A percentile compares a stretch with the other conserved stretches of the same genome.
Evolutionary conservation across 2,329 filamentous ascomycete genomes (phyloP).

Genomic region (Dryadomyces quercus-mongolicae): DNA sequence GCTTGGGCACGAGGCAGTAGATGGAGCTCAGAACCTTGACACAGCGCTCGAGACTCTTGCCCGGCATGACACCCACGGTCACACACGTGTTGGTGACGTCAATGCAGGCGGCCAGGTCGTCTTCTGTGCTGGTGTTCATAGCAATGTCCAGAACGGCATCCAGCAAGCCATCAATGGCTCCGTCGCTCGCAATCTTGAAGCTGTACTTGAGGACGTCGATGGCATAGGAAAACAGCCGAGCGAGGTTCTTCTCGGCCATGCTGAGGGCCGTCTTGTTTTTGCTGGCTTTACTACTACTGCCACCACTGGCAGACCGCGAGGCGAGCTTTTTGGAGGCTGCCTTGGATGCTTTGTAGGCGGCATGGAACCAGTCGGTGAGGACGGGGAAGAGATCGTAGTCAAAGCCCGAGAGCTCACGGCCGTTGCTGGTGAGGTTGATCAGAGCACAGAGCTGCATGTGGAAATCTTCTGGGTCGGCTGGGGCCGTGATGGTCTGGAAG

Average conservation of each 20-base stretch:
- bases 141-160: slow-evolving; percentile 54
- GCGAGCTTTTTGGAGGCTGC: slow-evolving; percentile 26
- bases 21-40: slow-evolving; percentile 62
- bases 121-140: slow-evolving; percentile 49
- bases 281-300: slow-evolving; percentile 17
- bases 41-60: slow-evolving; percentile 48
- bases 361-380: slow-evolving; percentile 47
- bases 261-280: slow-evolving; percentile 22
- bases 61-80: slow-evolving; percentile 59
- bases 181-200: slow-evolving; percentile 53
- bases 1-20: slow-evolving; percentile 48
- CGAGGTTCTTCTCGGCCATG: slow-evolving; percentile 49
- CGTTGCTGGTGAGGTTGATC: slow-evolving; percentile 47
- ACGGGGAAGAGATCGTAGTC: slow-evolving; percentile 55
- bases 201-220: slow-evolving; percentile 65
- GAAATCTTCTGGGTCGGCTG: slow-evolving; percentile 49
- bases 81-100: slow-evolving; percentile 57
- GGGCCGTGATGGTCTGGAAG: slow-evolving; percentile 47
- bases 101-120: slow-evolving; percentile 56
- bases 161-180: slow-evolving; percentile 48
- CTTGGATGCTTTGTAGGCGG: slow-evolving; percentile 34
- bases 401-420: slow-evolving; percentile 52
- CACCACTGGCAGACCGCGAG: neutral
- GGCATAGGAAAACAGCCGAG: slow-evolving; percentile 52
- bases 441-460: slow-evolving; percentile 53